Base-by-base conservation (phyloP, 495 filamentous ascomycete genomes). In the Penicillium tannophilum region DNA sequence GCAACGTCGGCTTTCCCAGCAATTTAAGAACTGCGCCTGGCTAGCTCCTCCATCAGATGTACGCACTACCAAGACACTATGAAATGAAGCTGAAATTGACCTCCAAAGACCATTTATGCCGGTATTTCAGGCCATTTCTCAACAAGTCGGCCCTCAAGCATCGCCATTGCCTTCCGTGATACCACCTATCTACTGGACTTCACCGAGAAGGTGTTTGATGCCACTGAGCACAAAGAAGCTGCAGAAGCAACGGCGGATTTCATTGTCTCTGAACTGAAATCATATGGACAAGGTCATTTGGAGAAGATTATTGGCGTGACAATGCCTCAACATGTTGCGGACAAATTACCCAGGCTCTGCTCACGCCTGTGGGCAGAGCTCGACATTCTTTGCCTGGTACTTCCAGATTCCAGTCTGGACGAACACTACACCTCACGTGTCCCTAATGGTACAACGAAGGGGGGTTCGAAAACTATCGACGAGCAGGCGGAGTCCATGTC, bases 401-500 rank as follows among this genome's bases (percentile, higher is more conserved):
- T 85, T 45, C 55, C 68, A 4, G 67, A 75, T 45, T 60, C 58
- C 11, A 64, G 52, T 12, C 52, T 65, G 47, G 31, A 54, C 9
- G 69, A 74, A 3, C 55, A 69, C 1, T 63, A 59, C 47, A 66
- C 49, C 2, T 58, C 35, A 44, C 56, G 19, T 36, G 56, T 26
- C 24, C 62, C 17, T 45, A 35, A 36, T 46, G 45, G 7, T 43
- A 14, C 20, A 39, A 28, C 0, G 33, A 58, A 66, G 16, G 82
- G 82, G 80, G 75, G 83, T 39, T 68, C 72, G 7, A 85, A 84
- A 61, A 71, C 80, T 39, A 81, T 91, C 12, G 91, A 93, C 60
- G 91, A 96, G 65, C 88, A 93, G 70, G 90, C 91, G 3, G 91
- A 96, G 65, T 90, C 90, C 0, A 90, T 93, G 84, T 88, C 86